phyloP scores from a whole-genome alignment of 148 eudicot species.

The Rhododendron simsii region DNA sequence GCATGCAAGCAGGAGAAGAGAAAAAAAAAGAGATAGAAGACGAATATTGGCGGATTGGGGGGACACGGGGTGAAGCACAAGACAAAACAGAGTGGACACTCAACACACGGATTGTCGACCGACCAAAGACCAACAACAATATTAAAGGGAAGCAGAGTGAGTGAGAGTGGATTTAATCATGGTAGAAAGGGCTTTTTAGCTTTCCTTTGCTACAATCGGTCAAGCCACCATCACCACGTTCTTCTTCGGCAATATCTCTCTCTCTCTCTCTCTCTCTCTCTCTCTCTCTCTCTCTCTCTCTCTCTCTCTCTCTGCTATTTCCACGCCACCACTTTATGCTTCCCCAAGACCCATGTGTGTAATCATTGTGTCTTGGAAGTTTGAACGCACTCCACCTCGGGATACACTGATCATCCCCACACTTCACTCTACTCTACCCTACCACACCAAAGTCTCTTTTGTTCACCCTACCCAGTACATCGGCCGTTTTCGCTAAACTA shows the following conservation, averaged over 20 bases:
- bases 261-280: slow-evolving; percentile 9
- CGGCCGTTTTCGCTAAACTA: too few relatives aligned
- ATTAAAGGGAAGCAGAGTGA: not conserved
- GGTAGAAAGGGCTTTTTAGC: slow-evolving; percentile 18
- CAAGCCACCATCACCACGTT: slow-evolving; percentile 24
- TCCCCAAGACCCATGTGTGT: slow-evolving; percentile 44
- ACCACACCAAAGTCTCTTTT: not conserved
- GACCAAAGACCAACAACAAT: slow-evolving; percentile 29
- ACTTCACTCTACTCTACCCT: not conserved
- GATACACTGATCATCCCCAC: not conserved
- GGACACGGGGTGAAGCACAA: slow-evolving; percentile 22
- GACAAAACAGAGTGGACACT: slow-evolving; percentile 31
- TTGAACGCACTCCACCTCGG: slow-evolving; percentile 51
- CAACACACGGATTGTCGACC: slow-evolving; percentile 53
- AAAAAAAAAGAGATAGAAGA: not conserved
- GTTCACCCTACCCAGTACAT: too few relatives aligned
- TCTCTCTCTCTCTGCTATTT: slow-evolving; percentile 30
- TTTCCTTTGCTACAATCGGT: slow-evolving; percentile 20
- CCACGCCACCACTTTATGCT: slow-evolving; percentile 42
- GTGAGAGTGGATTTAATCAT: not conserved
- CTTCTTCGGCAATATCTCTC: not conserved
- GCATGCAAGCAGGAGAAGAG: not conserved
- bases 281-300: slow-evolving; percentile 4
- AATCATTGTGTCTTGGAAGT: slow-evolving; percentile 76
- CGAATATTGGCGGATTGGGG: not conserved